Evolutionary conservation across 805 yeast genomes (phyloP).

Genomic region (Cyberlindnera maclurae): DNA sequence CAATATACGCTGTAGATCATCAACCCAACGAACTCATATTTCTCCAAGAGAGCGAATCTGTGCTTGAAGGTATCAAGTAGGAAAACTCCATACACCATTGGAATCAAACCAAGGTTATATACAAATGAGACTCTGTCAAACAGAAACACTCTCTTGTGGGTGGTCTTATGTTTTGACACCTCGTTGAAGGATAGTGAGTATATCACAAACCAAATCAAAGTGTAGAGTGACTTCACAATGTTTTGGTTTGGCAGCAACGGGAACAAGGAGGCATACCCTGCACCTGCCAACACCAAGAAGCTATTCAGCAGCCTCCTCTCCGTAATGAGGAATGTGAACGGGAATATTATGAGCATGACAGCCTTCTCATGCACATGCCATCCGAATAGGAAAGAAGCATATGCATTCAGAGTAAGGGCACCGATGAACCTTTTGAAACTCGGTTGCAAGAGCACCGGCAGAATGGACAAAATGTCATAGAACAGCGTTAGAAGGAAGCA

Average conservation of each 20-base stretch:
- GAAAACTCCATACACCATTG: constrained; percentile 45
- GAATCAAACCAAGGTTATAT: constrained; percentile 61
- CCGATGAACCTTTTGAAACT: constrained; percentile 76
- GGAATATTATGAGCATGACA: constrained; percentile 79
- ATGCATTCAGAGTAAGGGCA: constrained; percentile 81
- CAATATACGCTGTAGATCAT: constrained; percentile 86
- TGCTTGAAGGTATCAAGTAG: constrained; percentile 49
- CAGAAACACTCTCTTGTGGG: constrained; percentile 46
- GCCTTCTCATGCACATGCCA: constrained; percentile 99
- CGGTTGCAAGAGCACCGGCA: constrained; percentile 68
- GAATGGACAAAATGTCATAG: constrained; percentile 70
- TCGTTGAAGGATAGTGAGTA: constrained; percentile 67
- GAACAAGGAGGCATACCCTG: constrained; percentile 84
- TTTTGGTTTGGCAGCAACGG: constrained; percentile 82
- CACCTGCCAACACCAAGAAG: constrained; percentile 61
- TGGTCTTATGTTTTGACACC: constrained; percentile 38
- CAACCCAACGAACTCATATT: constrained; percentile 65
- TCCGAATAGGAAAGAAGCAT: constrained; percentile 86
- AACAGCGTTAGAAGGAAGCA: constrained; percentile 80
- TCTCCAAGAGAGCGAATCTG: constrained; percentile 45
- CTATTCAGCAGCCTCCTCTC: constrained; percentile 69
- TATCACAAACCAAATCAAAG: constrained; percentile 79
- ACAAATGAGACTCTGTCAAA: constrained; percentile 64
- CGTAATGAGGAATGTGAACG: constrained; percentile 67
- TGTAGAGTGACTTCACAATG: constrained; percentile 66